phyloP scores from a whole-genome alignment of 2,329 filamentous ascomycete species.

The Aspergillus neotritici region DNA sequence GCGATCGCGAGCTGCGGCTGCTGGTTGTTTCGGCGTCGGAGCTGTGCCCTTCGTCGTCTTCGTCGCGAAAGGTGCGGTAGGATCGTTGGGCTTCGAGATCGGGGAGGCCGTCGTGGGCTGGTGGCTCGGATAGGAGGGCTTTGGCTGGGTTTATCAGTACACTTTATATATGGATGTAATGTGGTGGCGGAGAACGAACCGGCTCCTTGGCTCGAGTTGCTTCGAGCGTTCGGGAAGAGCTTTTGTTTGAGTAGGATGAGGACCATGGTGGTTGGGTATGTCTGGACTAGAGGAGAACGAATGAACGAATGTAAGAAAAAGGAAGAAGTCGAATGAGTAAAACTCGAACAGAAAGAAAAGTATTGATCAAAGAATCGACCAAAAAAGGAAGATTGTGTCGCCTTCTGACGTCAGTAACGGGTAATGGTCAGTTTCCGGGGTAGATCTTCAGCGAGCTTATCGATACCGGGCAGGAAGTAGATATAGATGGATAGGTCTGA shows the following conservation, averaged over 20 bases:
- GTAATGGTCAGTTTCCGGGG: too few species aligned
- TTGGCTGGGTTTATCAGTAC: constrained; percentile 29
- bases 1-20: constrained; percentile 23
- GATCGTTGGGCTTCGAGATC: constrained; percentile 33
- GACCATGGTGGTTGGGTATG: constrained; percentile 24
- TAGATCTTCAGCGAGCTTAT: too few species aligned
- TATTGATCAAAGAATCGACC: too few species aligned
- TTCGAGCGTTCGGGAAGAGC: constrained; percentile 25
- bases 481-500: too few species aligned
- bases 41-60: constrained; percentile 15
- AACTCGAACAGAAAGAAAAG: neutral
- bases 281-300: neutral
- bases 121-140: constrained; percentile 11
- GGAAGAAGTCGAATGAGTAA: neutral
- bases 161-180: constrained; percentile 12
- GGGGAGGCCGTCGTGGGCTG: constrained; percentile 19
- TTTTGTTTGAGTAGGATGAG: constrained; percentile 36
- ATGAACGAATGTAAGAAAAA: constrained; percentile 1
- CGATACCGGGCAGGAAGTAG: too few species aligned
- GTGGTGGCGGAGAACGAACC: constrained; percentile 1
- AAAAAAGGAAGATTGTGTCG: constrained; percentile 1
- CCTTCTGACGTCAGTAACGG: constrained; percentile 7
- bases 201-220: constrained; percentile 9
- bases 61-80: constrained; percentile 30
- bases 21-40: constrained; percentile 19